phyloP scores from a whole-genome alignment of 2,329 filamentous ascomycete species.

The Calonectria montana region DNA sequence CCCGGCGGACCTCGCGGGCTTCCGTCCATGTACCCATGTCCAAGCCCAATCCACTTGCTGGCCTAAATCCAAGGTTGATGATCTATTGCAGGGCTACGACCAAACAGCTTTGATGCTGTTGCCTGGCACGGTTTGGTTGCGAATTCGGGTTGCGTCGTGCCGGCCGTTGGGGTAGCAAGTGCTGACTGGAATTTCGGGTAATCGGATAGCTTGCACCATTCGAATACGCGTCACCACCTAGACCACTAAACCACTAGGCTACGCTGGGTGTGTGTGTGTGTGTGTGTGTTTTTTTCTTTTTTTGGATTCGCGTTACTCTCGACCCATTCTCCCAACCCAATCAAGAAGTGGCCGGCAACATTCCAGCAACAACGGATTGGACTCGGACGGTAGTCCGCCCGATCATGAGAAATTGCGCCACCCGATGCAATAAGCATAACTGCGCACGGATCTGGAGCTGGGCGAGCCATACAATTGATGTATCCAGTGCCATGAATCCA shows the following conservation, averaged over 20 bases:
- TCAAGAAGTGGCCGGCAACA: background rate
- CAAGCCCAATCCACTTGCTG: background rate
- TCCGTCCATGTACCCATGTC: slow-evolving; percentile 1
- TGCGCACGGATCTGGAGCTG: too few species aligned
- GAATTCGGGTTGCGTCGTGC: background rate
- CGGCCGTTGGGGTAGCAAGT: background rate
- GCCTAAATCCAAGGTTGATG: background rate
- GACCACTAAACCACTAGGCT: background rate
- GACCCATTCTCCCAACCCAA: background rate
- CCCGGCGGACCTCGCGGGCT: background rate
- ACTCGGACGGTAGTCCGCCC: background rate
- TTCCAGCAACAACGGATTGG: background rate
- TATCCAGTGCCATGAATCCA: too few species aligned
- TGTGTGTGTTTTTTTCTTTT: background rate
- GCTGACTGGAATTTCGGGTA: background rate
- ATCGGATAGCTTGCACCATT: background rate
- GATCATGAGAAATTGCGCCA: background rate
- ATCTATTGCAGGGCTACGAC: background rate
- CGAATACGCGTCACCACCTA: background rate
- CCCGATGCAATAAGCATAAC: too few species aligned
- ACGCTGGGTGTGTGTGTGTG: too few species aligned
- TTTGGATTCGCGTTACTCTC: background rate
- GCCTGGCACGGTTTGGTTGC: background rate
- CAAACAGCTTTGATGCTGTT: background rate
- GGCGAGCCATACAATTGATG: too few species aligned